A percentile compares a stretch with the other conserved stretches of the same genome.
Evolutionary conservation across 1,139 yeast genomes (phyloP).

Genomic region (Meyerozyma sp.): DNA sequence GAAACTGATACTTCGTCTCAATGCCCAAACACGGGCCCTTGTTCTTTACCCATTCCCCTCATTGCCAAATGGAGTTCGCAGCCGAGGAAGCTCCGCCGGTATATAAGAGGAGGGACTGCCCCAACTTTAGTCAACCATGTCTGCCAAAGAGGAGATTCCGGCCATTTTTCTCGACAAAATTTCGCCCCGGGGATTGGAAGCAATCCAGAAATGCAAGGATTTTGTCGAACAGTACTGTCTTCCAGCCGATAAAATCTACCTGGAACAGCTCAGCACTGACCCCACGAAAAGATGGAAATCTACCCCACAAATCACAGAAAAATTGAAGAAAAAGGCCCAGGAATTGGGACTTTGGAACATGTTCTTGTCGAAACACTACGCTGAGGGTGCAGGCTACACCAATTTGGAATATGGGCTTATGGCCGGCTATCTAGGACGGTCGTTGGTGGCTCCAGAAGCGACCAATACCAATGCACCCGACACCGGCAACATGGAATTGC

Average conservation of each 20-base stretch:
- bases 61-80: neutral
- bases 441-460: conserved; percentile 55
- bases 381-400: conserved; percentile 60
- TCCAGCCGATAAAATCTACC: conserved; percentile 51
- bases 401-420: conserved; percentile 66
- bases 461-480: conserved; percentile 67
- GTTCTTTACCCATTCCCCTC: neutral
- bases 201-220: conserved; percentile 43
- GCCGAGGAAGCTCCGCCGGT: neutral
- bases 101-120: neutral
- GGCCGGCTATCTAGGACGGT: conserved; percentile 64
- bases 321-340: conserved; percentile 51
- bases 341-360: conserved; percentile 61
- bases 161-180: conserved; percentile 39
- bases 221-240: conserved; percentile 58
- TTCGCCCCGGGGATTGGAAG: conserved; percentile 46
- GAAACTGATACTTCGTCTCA: too few relatives aligned
- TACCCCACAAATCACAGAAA: conserved; percentile 48
- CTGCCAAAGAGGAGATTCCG: conserved; percentile 39
- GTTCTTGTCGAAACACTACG: conserved; percentile 52
- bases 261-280: conserved; percentile 33
- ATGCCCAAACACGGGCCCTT: too few relatives aligned
- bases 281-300: conserved; percentile 44
- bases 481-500: conserved; percentile 71
- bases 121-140: conserved; percentile 14